These are phyloP conservation scores for Arthrinium phaeospermum DNA, from an alignment of 2,329 filamentous ascomycete species.

Conservation along the genomic window DNA sequence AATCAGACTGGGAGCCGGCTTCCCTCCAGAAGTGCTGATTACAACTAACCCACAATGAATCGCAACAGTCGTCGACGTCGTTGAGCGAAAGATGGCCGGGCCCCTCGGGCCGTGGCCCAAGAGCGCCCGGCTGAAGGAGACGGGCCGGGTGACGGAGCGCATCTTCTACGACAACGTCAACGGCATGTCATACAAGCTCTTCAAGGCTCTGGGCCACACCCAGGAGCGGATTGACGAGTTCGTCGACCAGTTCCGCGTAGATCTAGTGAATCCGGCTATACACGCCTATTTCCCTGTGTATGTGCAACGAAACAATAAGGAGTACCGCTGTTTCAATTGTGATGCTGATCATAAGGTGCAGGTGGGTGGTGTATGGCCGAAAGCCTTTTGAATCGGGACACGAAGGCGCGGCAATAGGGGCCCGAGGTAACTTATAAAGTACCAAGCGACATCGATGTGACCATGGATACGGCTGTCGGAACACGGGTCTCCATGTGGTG, in stretches of 20 bases:
- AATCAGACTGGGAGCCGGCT: too few species aligned
- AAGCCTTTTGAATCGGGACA: neutral
- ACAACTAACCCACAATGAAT: neutral
- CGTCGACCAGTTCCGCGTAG: conserved; percentile 28
- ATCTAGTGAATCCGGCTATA: conserved; percentile 29
- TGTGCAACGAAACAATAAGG: neutral
- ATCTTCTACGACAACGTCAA: conserved; percentile 36
- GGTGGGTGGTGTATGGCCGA: neutral
- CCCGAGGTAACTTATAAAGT: too few species aligned
- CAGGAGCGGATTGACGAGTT: conserved; percentile 32
- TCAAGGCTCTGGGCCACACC: conserved; percentile 35
- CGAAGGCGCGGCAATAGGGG: neutral
- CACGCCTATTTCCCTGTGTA: conserved; percentile 35
- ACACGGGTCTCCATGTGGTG: too few species aligned
- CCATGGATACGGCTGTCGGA: too few species aligned
- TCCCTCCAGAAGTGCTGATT: too few species aligned
- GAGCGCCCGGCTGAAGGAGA: conserved; percentile 33
- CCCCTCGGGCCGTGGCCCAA: conserved; percentile 36
- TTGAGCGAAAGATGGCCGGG: conserved; percentile 31
- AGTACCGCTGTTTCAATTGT: too few species aligned
- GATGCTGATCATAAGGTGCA: too few species aligned
- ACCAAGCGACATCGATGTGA: too few species aligned
- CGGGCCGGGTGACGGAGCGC: conserved; percentile 34
- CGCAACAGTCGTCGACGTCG: conserved; percentile 29
- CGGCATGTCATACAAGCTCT: conserved; percentile 36